phyloP scores from a whole-genome alignment of 2,329 filamentous ascomycete species.

The Pseudogymnoascus sp. region DNA sequence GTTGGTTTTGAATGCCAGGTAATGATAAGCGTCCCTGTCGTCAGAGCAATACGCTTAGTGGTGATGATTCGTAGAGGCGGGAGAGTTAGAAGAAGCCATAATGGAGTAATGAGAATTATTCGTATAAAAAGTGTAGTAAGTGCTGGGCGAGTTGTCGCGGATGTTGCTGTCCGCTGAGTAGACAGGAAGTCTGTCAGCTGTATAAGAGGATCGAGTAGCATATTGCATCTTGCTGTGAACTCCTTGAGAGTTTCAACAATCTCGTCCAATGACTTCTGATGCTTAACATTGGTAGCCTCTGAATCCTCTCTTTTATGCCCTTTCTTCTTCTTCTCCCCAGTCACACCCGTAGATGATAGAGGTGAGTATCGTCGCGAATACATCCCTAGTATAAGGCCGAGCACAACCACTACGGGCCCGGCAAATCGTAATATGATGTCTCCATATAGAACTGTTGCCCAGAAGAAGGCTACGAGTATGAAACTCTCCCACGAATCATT shows the following conservation, averaged over 20 bases:
- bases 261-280: conserved; percentile 93
- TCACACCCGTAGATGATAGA: conserved; percentile 76
- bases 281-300: conserved; percentile 60
- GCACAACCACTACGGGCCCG: conserved; percentile 75
- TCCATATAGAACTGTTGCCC: conserved; percentile 79
- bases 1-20: conserved; percentile 90
- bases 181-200: conserved; percentile 88
- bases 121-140: conserved; percentile 84
- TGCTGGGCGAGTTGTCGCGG: conserved; percentile 82
- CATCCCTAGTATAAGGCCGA: conserved; percentile 80
- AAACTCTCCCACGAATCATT: conserved; percentile 97
- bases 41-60: conserved; percentile 73
- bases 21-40: conserved; percentile 75
- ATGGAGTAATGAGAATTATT: conserved; percentile 76
- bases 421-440: conserved; percentile 73
- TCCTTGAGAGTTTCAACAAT: conserved; percentile 90
- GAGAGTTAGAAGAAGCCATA: conserved; percentile 79
- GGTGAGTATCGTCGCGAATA: conserved; percentile 85
- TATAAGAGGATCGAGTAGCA: conserved; percentile 80
- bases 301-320: conserved; percentile 39
- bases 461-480: conserved; percentile 75
- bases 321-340: conserved; percentile 49
- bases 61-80: conserved; percentile 81
- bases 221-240: conserved; percentile 86
- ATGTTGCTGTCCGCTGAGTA: conserved; percentile 82